phyloP scores from a whole-genome alignment of 495 filamentous ascomycete genomes.

The Penicillium flavigenum region DNA sequence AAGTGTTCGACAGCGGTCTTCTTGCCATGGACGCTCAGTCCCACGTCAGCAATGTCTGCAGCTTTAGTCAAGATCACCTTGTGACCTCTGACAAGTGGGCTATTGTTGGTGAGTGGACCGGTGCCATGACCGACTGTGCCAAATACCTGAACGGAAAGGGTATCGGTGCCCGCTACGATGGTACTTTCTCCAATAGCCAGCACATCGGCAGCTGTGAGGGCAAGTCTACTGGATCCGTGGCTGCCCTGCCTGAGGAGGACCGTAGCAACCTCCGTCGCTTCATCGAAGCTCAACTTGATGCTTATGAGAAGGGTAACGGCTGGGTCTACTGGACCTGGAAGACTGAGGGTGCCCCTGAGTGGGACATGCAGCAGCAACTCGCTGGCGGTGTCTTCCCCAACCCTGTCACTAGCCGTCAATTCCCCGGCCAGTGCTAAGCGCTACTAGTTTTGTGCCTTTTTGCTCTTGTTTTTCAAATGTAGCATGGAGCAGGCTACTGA shows the following conservation, averaged over 20 bases:
- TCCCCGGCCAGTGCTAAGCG: constrained; percentile 45
- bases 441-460: not conserved
- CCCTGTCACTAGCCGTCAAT: constrained; percentile 51
- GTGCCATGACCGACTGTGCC: constrained; percentile 72
- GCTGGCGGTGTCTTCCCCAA: constrained; percentile 61
- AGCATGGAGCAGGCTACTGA: not conserved
- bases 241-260: constrained; percentile 49
- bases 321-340: constrained; percentile 89
- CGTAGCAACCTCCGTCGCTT: constrained; percentile 58
- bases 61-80: constrained; percentile 46
- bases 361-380: constrained; percentile 73
- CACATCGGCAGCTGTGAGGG: constrained; percentile 58
- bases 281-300: constrained; percentile 73
- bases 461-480: constrained; percentile 3
- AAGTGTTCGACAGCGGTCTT: constrained; percentile 63
- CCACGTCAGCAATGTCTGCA: constrained; percentile 55
- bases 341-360: constrained; percentile 82
- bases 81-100: constrained; percentile 65
- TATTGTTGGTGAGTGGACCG: constrained; percentile 70
- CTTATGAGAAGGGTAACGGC: constrained; percentile 64
- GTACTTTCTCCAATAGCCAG: constrained; percentile 48
- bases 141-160: constrained; percentile 69
- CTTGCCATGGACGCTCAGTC: constrained; percentile 46
- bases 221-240: constrained; percentile 57
- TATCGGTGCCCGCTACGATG: constrained; percentile 69